Percentiles rank a stretch among this genome's conserved stretches.
These are phyloP conservation scores for Globisporangium radiosum DNA, from an alignment of 352 stramenopile genomes.

Conservation along the genomic window DNA sequence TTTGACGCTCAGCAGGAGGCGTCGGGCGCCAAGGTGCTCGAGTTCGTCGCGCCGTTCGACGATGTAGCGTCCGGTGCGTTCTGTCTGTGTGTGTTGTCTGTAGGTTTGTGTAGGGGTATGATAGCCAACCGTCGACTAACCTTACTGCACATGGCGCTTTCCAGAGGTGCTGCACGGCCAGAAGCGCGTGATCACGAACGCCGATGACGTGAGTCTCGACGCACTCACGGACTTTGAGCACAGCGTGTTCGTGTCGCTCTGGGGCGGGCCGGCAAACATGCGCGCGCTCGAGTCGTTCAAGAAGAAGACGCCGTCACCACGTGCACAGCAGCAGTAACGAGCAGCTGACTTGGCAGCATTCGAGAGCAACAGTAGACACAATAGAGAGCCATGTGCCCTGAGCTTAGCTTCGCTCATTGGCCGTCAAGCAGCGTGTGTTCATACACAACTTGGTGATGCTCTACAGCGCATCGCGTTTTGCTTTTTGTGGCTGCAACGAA, in stretches of 20 bases:
- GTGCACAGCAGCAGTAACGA: not conserved
- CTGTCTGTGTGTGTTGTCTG: not conserved
- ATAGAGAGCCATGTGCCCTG: not conserved
- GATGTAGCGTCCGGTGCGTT: slow-evolving; percentile 38
- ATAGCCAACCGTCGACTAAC: too few relatives aligned
- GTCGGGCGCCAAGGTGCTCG: slow-evolving; percentile 21
- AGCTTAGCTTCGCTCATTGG: too few relatives aligned
- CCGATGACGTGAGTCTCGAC: slow-evolving; percentile 62
- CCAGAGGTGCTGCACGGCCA: slow-evolving; percentile 63
- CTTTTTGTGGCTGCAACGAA: too few relatives aligned
- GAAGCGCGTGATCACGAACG: slow-evolving; percentile 64
- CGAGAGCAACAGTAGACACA: not conserved
- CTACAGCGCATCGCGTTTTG: too few relatives aligned
- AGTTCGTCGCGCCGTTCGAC: slow-evolving; percentile 57
- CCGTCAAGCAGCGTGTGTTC: too few relatives aligned
- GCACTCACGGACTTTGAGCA: slow-evolving; percentile 57
- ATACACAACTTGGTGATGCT: too few relatives aligned
- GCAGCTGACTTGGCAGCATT: not conserved
- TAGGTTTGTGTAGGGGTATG: too few relatives aligned
- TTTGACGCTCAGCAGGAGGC: slow-evolving; percentile 29
- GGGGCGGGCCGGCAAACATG: slow-evolving; percentile 70
- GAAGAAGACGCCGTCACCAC: slow-evolving; percentile 23
- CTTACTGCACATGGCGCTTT: too few relatives aligned
- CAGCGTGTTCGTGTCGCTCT: slow-evolving; percentile 58
- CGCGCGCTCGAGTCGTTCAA: slow-evolving; percentile 49